These are phyloP conservation scores for Suillus alpinus DNA, from an alignment of 768 basidiomycete species.

Conservation along the genomic window DNA sequence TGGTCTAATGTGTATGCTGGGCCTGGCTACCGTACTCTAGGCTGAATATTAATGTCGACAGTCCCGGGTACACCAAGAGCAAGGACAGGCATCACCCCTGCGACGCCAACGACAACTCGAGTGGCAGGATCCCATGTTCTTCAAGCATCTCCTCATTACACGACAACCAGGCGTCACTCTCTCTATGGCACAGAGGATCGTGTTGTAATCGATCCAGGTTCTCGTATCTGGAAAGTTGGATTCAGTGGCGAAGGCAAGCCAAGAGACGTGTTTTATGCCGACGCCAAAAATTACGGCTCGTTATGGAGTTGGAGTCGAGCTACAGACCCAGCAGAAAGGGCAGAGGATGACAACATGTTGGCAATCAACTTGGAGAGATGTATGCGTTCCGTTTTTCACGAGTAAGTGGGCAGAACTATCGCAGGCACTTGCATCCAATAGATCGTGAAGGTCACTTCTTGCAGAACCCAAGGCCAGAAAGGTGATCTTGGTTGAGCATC, in stretches of 20 bases:
- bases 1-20: no score
- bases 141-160: slow-evolving; percentile 79
- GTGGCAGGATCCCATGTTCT: slow-evolving; percentile 45
- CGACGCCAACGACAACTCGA: slow-evolving; percentile 59
- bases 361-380: slow-evolving; percentile 66
- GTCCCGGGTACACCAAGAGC: slow-evolving; percentile 33
- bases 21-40: background rate
- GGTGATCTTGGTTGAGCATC: slow-evolving; percentile 89
- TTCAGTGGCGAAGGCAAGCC: slow-evolving; percentile 96
- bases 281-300: slow-evolving; percentile 37
- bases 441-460: slow-evolving; percentile 68
- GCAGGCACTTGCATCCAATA: slow-evolving; percentile 11
- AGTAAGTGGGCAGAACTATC: slow-evolving; percentile 49
- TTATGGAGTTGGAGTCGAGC: slow-evolving; percentile 65
- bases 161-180: slow-evolving; percentile 84
- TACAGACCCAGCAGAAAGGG: slow-evolving; percentile 50
- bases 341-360: slow-evolving; percentile 73
- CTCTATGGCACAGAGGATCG: slow-evolving; percentile 97
- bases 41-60: slow-evolving; percentile 27
- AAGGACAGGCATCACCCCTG: slow-evolving; percentile 17
- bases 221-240: slow-evolving; percentile 93
- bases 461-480: slow-evolving; percentile 95
- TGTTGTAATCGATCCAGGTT: slow-evolving; percentile 92
- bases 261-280: slow-evolving; percentile 77
- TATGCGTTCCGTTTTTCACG: slow-evolving; percentile 77